Base-by-base conservation (phyloP, 371 early-diverging fungal genomes). In the Batkoa obscura region DNA sequence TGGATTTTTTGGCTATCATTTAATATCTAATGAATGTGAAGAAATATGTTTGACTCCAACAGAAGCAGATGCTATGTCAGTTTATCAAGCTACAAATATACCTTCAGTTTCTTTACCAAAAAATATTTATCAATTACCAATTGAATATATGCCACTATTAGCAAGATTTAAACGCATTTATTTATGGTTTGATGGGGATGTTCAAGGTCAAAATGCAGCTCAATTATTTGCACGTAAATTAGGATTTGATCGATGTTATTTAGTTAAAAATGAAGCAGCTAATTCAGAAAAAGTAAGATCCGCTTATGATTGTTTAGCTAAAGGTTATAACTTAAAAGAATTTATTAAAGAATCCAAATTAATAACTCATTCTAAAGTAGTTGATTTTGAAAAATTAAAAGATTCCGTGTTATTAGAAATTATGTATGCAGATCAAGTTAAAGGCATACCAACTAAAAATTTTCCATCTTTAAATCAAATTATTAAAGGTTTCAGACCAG, bases 401-500 rank as follows among this genome's bases (percentile, higher is more conserved):
- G 75, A 80, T 41, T 78, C 76, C 1, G 77, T 84, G 3, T 68
- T 73, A 45, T 71, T 74, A n/a, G 84, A 84, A 60, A 67, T 83
- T 33, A 54, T 76, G 43, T 72, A 81, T 59, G 82, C 84, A 0
- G 76, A 78, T 10, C 74, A 80, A 60, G 74, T 75, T 35, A 61
- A 68, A 46, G 85, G 85, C 31, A 76, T 83, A 0, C 73, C 72
- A 52, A 73, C 73, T 36, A 70, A 33, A 0, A 75, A 78, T 55
- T 57, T 85, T 9, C 82, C 81, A 0, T 70, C 62, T 3, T 68
- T 78, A 52, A 84, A 79, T 59, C 42, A 63, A 3, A 67, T 80
- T n/a, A 63, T 80, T 9, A 85, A 85, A 63, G 86, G 86, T 0
- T 75, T 81, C 65, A 73, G 86, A 9, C 74, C 76, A 0, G 84